Evolutionary conservation across 805 yeast genomes (phyloP).

Genomic region (Yarrowia sp.): DNA sequence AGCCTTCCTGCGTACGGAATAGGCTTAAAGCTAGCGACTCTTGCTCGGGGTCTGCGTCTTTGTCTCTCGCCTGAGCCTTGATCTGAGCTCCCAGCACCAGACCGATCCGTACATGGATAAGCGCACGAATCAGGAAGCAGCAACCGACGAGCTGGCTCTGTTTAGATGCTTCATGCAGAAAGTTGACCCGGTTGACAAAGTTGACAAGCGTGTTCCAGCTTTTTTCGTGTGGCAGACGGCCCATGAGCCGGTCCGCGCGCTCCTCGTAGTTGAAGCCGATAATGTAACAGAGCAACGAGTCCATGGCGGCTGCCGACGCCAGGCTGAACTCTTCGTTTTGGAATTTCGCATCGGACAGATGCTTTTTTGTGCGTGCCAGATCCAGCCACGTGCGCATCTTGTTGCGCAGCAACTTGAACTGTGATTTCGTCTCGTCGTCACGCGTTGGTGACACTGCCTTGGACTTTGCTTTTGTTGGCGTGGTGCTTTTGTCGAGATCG

Average conservation of each 20-base stretch:
- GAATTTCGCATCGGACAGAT: constrained; percentile 42
- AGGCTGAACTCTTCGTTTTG: constrained; percentile 34
- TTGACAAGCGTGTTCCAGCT: constrained; percentile 42
- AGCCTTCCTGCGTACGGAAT: constrained; percentile 29
- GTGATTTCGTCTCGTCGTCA: constrained; percentile 1
- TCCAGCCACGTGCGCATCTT: constrained; percentile 39
- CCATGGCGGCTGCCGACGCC: constrained; percentile 42
- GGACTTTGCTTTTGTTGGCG: not conserved
- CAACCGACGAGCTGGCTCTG: constrained; percentile 36
- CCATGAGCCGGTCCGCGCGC: constrained; percentile 36
- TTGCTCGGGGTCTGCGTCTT: not conserved
- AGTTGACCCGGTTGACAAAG: constrained; percentile 35
- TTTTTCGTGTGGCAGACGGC: constrained; percentile 35
- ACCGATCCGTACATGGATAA: constrained; percentile 30
- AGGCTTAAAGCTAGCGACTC: not conserved
- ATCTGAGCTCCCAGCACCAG: not conserved
- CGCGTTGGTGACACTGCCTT: not conserved
- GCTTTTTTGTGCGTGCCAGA: constrained; percentile 43
- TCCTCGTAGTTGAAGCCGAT: constrained; percentile 44
- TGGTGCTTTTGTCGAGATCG: not conserved
- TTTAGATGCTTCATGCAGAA: constrained; percentile 33
- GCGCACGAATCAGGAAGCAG: constrained; percentile 38
- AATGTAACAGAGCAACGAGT: constrained; percentile 43
- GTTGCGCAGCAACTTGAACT: constrained; percentile 2
- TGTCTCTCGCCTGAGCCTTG: not conserved